Evolutionary conservation across 2,329 filamentous ascomycete genomes (phyloP), one percentile per base, ranked within the genome.

Genomic region (Hypoxylon sp.): DNA sequence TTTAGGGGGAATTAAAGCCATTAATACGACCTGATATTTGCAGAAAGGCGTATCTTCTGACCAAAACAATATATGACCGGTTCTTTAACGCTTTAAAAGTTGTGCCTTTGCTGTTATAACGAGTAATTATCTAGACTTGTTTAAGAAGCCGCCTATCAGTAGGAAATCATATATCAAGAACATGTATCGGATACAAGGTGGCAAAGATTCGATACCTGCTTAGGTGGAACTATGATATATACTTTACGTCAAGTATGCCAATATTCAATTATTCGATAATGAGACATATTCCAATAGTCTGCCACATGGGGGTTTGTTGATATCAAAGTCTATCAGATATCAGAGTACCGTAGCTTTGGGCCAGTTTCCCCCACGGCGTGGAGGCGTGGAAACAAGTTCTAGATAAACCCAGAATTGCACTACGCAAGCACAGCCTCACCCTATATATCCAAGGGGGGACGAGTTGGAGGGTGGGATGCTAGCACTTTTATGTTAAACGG

Each of bases 351-450:
- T 13, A 28, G 38, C 25, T 45, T 17, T 32, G 38, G 38, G 28
- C 13, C 52, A 25, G 7, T 9, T 43, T 43, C 60, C 46, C 46
- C 46, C 45, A 28, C 60, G 48, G 25, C 21, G 36, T 51, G 11
- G 23, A 36, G 48, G 25, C 21, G 36, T 23, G 23, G 23, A 23
- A 51, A 14, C 13, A 53, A 32, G 23, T 53, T 62, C 32, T 30
- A 28, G 32, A 19, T 30, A 13, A 46, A 38, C 19, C 52, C 25
- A n/a, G 21, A 34, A 25, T 38, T 45, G 13, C 59, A 59, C 53
- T 14, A 62, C 30, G 17, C 21, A 17, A 63, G 28, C 64, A 67
- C 64, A 60, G 64, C 64, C 64, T 62, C 64, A 63, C 14, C n/a
- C 43, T 34, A 55, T 49, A 34, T 34, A 60, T 58, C 1, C n/a